Evolutionary conservation across 305 asterid species (phyloP).

Genomic region (Plantago rigida): DNA sequence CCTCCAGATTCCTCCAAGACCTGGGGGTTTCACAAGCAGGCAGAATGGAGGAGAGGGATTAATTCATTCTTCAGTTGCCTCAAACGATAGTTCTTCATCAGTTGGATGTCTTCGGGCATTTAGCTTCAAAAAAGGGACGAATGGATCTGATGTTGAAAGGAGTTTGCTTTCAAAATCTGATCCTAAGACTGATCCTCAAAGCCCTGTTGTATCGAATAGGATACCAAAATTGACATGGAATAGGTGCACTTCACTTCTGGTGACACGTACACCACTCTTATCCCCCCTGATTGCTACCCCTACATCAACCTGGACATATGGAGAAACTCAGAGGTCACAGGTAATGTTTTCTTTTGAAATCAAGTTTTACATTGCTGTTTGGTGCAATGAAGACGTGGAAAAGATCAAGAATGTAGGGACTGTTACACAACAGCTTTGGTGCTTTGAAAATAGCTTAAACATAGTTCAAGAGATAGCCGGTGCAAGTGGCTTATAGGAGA

Average conservation of each 20-base stretch:
- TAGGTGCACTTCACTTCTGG: constrained; percentile 73
- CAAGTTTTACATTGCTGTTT: neutral
- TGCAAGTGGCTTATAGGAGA: neutral
- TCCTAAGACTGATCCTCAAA: constrained; percentile 39
- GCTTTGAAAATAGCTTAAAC: neutral
- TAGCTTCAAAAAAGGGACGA: constrained; percentile 57
- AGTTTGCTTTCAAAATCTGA: constrained; percentile 66
- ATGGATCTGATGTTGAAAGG: constrained; percentile 47
- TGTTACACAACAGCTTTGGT: neutral
- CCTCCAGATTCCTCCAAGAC: constrained; percentile 71
- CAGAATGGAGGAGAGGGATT: constrained; percentile 40
- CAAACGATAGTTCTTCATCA: constrained; percentile 32
- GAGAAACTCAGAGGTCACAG: constrained; percentile 45
- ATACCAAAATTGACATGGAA: constrained; percentile 36
- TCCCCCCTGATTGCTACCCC: constrained; percentile 56
- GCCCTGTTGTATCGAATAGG: constrained; percentile 42
- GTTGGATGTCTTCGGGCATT: constrained; percentile 47
- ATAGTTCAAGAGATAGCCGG: neutral
- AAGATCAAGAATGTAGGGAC: neutral
- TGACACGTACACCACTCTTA: constrained; percentile 44
- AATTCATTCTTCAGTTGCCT: constrained; percentile 40
- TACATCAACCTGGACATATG: constrained; percentile 36
- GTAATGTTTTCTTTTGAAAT: constrained; percentile 34
- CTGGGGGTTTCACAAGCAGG: constrained; percentile 31
- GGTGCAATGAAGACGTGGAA: neutral